Conservation (phyloP, 2,329 filamentous ascomycete genomes). For the Alternaria sp. region DNA sequence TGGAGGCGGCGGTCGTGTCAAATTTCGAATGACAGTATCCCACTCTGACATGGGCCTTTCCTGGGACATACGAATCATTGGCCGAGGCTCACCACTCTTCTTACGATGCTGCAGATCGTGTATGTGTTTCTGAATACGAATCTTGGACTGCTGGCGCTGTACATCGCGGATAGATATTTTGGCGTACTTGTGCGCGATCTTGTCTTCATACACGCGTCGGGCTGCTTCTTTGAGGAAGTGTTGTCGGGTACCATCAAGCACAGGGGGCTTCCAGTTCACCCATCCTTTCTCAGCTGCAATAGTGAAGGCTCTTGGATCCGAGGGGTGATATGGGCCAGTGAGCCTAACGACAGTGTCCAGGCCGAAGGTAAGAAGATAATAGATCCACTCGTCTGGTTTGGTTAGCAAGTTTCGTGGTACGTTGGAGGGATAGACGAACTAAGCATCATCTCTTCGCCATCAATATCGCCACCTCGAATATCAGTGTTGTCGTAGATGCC, state of each 20-base stretch:
- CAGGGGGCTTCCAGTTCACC: conserved; percentile 63
- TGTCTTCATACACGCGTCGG: conserved; percentile 66
- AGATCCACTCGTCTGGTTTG: conserved; percentile 66
- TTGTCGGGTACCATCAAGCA: conserved; percentile 57
- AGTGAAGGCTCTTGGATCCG: conserved; percentile 58
- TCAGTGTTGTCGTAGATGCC: conserved; percentile 64
- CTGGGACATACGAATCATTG: conserved; percentile 51
- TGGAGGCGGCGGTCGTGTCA: conserved; percentile 37
- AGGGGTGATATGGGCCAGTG: conserved; percentile 50
- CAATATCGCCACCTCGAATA: conserved; percentile 59
- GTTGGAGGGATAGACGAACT: conserved; percentile 47
- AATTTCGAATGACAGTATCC: conserved; percentile 46
- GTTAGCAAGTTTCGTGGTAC: conserved; percentile 22
- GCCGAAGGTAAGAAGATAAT: conserved; percentile 67
- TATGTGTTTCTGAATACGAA: conserved; percentile 54
- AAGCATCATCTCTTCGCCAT: conserved; percentile 63
- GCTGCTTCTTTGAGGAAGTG: conserved; percentile 70
- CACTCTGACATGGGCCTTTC: conserved; percentile 54
- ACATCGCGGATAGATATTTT: conserved; percentile 48
- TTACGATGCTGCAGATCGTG: conserved; percentile 54
- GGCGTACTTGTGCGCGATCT: conserved; percentile 51
- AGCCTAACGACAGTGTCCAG: conserved; percentile 65
- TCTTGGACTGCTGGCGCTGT: conserved; percentile 52
- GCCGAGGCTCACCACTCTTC: conserved; percentile 46
- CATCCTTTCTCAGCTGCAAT: conserved; percentile 64